These are phyloP conservation scores for Fraxinus dipetala DNA, from an alignment of 305 asterid species.

Conservation along the genomic window DNA sequence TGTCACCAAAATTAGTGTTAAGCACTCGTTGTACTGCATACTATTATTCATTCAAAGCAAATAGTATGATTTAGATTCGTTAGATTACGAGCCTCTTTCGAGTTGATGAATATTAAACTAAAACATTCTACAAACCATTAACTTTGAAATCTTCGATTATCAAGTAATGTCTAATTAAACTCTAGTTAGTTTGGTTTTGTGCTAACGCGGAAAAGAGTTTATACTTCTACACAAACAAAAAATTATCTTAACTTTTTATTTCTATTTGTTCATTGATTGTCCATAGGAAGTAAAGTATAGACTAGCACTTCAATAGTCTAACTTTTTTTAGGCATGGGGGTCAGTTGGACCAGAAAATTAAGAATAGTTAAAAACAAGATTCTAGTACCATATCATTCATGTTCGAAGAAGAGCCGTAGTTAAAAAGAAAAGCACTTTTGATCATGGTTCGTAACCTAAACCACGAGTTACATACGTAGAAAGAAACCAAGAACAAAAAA, in stretches of 20 bases:
- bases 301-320: too few species aligned
- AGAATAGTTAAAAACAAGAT: too few species aligned
- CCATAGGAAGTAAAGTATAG: too few species aligned
- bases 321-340: too few species aligned
- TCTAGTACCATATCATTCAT: too few species aligned
- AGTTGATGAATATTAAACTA: neutral
- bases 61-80: neutral
- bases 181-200: too few species aligned
- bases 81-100: too few species aligned
- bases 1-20: too few species aligned
- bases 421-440: too few species aligned
- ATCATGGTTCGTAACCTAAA: neutral
- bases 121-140: neutral
- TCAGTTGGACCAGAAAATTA: too few species aligned
- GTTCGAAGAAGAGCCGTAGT: neutral
- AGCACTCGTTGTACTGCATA: neutral
- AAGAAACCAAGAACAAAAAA: too few species aligned
- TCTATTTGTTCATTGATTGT: neutral
- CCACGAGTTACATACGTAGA: neutral
- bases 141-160: too few species aligned
- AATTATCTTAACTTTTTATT: neutral
- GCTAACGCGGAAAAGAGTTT: neutral
- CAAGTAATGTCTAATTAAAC: neutral
- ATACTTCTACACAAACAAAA: neutral
- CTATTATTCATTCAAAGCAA: neutral